These are phyloP conservation scores for Rasamsonia emersonii DNA, from an alignment of 2,329 filamentous ascomycete genomes.

Conservation along the genomic window DNA sequence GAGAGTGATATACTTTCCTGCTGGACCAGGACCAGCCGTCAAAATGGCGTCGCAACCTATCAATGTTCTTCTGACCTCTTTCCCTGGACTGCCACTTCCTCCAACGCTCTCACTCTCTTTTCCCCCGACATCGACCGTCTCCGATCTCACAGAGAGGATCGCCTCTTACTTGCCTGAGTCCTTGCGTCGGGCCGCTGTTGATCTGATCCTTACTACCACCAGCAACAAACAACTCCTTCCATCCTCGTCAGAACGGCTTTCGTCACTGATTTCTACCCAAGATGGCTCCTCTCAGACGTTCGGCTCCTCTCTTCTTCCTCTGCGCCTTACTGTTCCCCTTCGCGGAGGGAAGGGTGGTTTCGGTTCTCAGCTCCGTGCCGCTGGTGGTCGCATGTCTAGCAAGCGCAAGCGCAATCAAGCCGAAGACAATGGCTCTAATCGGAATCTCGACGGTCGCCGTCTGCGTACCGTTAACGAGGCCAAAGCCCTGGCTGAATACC, in stretches of 20 bases:
- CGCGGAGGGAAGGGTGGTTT: conserved; percentile 97
- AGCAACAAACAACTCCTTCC: conserved; percentile 62
- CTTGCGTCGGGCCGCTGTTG: conserved; percentile 40
- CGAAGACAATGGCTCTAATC: conserved; percentile 80
- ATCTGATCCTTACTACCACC: conserved; percentile 72
- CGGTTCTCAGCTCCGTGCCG: conserved; percentile 90
- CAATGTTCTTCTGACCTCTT: conserved; percentile 78
- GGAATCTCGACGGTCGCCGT: conserved; percentile 85
- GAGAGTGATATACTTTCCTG: neutral
- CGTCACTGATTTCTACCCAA: conserved; percentile 48
- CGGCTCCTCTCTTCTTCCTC: conserved; percentile 58
- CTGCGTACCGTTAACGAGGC: conserved; percentile 89
- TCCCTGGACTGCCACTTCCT: conserved; percentile 73
- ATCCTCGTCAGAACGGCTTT: conserved; percentile 48
- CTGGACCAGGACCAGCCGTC: too few species aligned
- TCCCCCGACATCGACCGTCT: conserved; percentile 54
- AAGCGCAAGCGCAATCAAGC: conserved; percentile 75
- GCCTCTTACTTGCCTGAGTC: conserved; percentile 50
- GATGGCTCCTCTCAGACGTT: conserved; percentile 38
- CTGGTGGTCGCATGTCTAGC: conserved; percentile 97
- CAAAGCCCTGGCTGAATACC: conserved; percentile 88
- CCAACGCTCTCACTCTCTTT: conserved; percentile 74
- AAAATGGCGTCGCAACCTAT: conserved; percentile 52
- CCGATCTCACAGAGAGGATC: conserved; percentile 57
- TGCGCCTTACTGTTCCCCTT: conserved; percentile 70